Evolutionary conservation across 2,329 filamentous ascomycete genomes (phyloP).

Genomic region (Trematosphaeria pertusa): DNA sequence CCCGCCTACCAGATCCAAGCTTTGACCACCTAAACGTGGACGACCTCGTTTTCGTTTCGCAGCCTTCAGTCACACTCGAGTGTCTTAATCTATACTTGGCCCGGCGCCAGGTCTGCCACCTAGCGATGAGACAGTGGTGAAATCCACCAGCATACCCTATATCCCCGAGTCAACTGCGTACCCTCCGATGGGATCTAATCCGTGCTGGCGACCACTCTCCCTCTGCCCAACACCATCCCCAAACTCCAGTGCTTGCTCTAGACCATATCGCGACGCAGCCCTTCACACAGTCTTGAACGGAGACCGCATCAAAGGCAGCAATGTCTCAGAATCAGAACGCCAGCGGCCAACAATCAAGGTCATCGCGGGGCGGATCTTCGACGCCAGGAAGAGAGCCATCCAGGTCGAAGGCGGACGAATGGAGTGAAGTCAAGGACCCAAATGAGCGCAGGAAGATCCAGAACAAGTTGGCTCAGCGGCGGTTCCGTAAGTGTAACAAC

Average conservation of each 20-base stretch:
- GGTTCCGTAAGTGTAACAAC: slow-evolving; percentile 78
- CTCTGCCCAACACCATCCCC: neutral
- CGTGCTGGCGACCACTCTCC: slow-evolving; percentile 1
- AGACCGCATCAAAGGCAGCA: neutral
- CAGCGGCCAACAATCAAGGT: slow-evolving; percentile 21
- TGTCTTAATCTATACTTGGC: slow-evolving; percentile 27
- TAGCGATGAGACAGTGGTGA: slow-evolving; percentile 26
- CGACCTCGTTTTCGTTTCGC: slow-evolving; percentile 16
- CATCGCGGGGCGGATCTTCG: slow-evolving; percentile 23
- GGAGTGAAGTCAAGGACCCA: slow-evolving; percentile 73
- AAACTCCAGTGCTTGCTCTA: too few species aligned
- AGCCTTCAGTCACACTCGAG: slow-evolving; percentile 19
- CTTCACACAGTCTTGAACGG: too few species aligned
- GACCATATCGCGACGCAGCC: too few species aligned
- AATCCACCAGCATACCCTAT: slow-evolving; percentile 8
- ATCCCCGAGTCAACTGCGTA: slow-evolving; percentile 6
- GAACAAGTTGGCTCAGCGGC: slow-evolving; percentile 77
- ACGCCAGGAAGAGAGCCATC: slow-evolving; percentile 22
- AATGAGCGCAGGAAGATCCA: slow-evolving; percentile 76
- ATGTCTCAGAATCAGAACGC: slow-evolving; percentile 34
- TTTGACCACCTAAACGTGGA: slow-evolving; percentile 20
- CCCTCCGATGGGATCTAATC: slow-evolving; percentile 13
- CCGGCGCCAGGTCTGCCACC: slow-evolving; percentile 25
- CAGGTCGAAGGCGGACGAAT: slow-evolving; percentile 61
- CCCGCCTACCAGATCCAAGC: slow-evolving; percentile 20